A percentile compares a stretch with the other conserved stretches of the same genome.
Evolutionary conservation across 257 asterid species (phyloP).

Genomic region (Cinchona pubescens): DNA sequence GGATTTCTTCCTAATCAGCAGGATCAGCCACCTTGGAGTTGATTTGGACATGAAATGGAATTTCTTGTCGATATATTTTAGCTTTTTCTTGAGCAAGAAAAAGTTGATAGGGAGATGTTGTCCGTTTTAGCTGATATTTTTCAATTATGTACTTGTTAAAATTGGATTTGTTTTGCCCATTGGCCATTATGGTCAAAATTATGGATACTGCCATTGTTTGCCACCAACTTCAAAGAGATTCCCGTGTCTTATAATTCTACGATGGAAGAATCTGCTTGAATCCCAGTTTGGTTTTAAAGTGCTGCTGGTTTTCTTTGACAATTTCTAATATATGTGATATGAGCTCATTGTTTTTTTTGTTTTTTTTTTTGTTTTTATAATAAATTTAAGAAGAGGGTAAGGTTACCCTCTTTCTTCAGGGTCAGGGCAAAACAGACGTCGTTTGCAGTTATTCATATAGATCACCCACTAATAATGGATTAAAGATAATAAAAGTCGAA

Average conservation of each 20-base stretch:
- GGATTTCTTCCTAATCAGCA: neutral
- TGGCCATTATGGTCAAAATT: neutral
- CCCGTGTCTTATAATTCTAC: neutral
- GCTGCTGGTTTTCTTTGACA: neutral
- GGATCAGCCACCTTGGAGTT: neutral
- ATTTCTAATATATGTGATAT: neutral
- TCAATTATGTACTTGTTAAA: neutral
- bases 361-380: too few species aligned
- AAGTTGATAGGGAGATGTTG: neutral
- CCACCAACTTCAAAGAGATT: neutral
- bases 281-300: too few species aligned
- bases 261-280: neutral
- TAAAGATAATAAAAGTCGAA: too few species aligned
- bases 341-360: too few species aligned
- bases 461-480: too few species aligned
- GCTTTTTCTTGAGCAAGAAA: constrained; percentile 1
- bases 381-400: too few species aligned
- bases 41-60: neutral
- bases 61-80: neutral
- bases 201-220: neutral
- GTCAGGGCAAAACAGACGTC: too few species aligned
- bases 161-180: neutral
- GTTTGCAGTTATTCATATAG: too few species aligned
- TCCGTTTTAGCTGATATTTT: neutral
- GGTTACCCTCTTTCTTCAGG: too few species aligned